phyloP scores from a whole-genome alignment of 306 rosid genomes.

The Quercus berberidifolia region DNA sequence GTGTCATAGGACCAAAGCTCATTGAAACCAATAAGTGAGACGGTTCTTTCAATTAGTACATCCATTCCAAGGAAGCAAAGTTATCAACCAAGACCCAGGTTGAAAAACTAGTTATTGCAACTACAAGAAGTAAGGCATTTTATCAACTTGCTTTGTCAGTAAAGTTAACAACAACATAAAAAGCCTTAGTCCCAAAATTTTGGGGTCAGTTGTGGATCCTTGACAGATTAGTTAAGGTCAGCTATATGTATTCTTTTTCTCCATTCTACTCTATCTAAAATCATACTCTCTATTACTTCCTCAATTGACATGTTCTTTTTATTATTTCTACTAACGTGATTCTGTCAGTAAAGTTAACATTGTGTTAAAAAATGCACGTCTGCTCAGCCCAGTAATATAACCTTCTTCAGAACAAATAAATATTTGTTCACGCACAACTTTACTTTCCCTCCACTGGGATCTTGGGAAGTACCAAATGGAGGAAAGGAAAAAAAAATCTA shows the following conservation, averaged over 20 bases:
- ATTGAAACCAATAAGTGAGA: not conserved
- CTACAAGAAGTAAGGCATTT: not conserved
- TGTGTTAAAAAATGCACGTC: not conserved
- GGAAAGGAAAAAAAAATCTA: not conserved
- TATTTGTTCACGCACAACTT: not conserved
- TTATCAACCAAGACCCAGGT: not conserved
- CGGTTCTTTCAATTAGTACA: not conserved
- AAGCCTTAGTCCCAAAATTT: too few relatives aligned
- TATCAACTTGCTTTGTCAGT: not conserved
- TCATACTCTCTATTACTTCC: too few relatives aligned
- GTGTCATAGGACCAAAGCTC: not conserved
- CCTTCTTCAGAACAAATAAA: not conserved
- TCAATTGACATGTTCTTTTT: too few relatives aligned
- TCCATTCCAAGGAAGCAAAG: too few relatives aligned
- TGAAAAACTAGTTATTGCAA: not conserved
- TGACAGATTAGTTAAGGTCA: too few relatives aligned
- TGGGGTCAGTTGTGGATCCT: too few relatives aligned
- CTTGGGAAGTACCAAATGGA: not conserved
- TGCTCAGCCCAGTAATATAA: not conserved
- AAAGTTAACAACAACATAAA: not conserved
- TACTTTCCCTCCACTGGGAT: not conserved
- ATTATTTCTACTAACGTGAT: too few relatives aligned
- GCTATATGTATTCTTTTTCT: too few relatives aligned
- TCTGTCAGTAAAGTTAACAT: not conserved
- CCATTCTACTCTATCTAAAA: too few relatives aligned